These are phyloP conservation scores for Penicillium herquei DNA, from an alignment of 495 filamentous ascomycete species.

Conservation along the genomic window DNA sequence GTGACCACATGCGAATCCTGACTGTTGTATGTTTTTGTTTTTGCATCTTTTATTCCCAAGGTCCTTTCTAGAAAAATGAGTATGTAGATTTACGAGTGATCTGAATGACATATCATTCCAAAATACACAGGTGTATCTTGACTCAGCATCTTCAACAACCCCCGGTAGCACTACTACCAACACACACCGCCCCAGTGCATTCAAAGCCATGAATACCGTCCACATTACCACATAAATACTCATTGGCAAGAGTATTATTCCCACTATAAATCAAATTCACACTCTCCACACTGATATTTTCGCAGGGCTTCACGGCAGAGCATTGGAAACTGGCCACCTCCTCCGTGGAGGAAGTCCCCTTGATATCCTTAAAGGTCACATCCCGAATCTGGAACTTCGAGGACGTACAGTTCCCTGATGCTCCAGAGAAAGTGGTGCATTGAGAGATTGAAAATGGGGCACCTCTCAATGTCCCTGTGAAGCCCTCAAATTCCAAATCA, in stretches of 20 bases:
- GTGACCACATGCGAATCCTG: too few relatives aligned
- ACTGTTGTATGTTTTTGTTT: too few relatives aligned
- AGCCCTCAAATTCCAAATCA: not conserved
- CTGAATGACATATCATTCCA: too few relatives aligned
- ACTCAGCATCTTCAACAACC: too few relatives aligned
- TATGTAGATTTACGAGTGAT: too few relatives aligned
- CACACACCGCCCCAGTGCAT: constrained; percentile 34
- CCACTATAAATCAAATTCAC: constrained; percentile 3
- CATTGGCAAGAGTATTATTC: constrained; percentile 21
- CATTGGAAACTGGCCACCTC: not conserved
- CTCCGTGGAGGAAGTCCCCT: not conserved
- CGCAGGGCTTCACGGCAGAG: not conserved
- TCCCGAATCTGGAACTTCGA: constrained; percentile 36
- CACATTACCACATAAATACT: constrained; percentile 39
- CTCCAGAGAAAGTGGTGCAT: constrained; percentile 38
- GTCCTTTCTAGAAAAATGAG: too few relatives aligned
- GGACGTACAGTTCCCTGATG: constrained; percentile 37
- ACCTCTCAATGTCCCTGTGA: constrained; percentile 22
- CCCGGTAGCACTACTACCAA: constrained; percentile 29
- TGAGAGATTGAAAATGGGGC: constrained; percentile 36
- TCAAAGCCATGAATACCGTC: constrained; percentile 27
- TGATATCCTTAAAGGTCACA: not conserved
- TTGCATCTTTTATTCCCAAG: too few relatives aligned
- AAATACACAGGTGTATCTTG: too few relatives aligned
- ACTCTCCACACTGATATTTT: not conserved